A percentile compares a stretch with the other conserved stretches of the same genome.
Evolutionary conservation across 495 filamentous ascomycete genomes (phyloP).

Genomic region (Hyaloscypha bicolor): DNA sequence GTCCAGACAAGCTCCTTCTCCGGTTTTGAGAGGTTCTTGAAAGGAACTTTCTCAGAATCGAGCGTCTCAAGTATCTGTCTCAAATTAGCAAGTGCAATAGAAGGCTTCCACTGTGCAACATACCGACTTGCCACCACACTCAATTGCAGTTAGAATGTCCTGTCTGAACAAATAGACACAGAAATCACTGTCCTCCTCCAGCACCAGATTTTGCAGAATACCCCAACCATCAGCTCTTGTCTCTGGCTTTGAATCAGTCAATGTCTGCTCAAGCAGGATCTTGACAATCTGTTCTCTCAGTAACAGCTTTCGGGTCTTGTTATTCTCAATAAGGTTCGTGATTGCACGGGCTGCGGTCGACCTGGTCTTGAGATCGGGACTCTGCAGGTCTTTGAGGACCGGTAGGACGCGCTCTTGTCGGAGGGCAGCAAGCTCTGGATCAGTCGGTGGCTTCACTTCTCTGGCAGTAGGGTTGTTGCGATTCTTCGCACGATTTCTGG

Average conservation of each 20-base stretch:
- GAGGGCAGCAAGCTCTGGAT: slow-evolving; percentile 57
- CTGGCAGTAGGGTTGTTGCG: slow-evolving; percentile 47
- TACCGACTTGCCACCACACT: slow-evolving; percentile 52
- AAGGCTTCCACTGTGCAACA: slow-evolving; percentile 25
- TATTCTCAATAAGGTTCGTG: slow-evolving; percentile 60
- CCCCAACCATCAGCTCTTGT: slow-evolving; percentile 62
- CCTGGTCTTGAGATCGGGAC: slow-evolving; percentile 53
- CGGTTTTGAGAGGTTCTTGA: slow-evolving; percentile 46
- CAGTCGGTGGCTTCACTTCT: slow-evolving; percentile 52
- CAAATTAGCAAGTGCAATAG: background rate
- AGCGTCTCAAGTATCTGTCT: slow-evolving; percentile 47
- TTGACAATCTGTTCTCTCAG: slow-evolving; percentile 62
- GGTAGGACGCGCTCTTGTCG: slow-evolving; percentile 60
- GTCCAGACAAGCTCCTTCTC: slow-evolving; percentile 52
- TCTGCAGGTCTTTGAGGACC: slow-evolving; percentile 56
- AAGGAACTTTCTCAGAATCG: slow-evolving; percentile 37
- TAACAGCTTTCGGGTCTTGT: slow-evolving; percentile 58
- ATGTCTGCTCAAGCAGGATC: slow-evolving; percentile 59
- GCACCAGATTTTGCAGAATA: slow-evolving; percentile 57
- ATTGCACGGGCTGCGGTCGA: slow-evolving; percentile 55
- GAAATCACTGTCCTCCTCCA: slow-evolving; percentile 62
- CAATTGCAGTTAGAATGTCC: slow-evolving; percentile 57
- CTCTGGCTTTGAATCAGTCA: slow-evolving; percentile 59
- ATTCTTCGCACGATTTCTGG: slow-evolving; percentile 26
- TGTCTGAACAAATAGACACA: slow-evolving; percentile 61